Evolutionary conservation across 163 green algal species (phyloP), one percentile per base, ranked within the genome.

Genomic region (Chlamydomonas reinhardtii): DNA sequence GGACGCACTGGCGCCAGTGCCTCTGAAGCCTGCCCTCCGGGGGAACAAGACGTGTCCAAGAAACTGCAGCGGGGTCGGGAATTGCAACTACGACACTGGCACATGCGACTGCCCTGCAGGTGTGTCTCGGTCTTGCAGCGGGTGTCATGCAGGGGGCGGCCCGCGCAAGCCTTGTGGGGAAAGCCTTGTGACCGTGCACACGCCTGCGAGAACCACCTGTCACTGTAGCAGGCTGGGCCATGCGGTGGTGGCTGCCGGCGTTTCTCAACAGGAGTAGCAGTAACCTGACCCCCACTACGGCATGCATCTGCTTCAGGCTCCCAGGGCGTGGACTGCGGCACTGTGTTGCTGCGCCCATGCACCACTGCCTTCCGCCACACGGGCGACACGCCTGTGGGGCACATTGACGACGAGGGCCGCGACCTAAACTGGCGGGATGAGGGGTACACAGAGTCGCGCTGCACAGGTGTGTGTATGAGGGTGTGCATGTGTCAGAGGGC

Each of bases 51-150:
- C 48, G 4, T 96, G 94, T 77, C 85, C 92, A 0, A 72, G 83
- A 6, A 80, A 89, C 91, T 96, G 94, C 89, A 96, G 93, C 72
- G 81, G 82, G 22, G 83, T 95, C 19, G 94, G 94, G 2, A 92
- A 94, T 43, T 96, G 93, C 87, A 92, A 96, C 66, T 85, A 87
- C 17, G 88, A 92, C 64, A 91, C 79, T 2, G 94, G 94, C 12
- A 77, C 89, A 4, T 97, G 94, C 68, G 89, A 92, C 43, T 97
- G 94, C 76, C 92, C 91, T 29, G 91, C 91, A 85, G 91, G 89
- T 93, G 72, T 0, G 66, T 56, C 1, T 9, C 48, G 48, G 11
- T 56, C 48, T 12, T 56, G 48, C 48, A 1, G 17, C 48, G 1
- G 2, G 48, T 54, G 43, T 54, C 48, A 56, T 48, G 39, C 39